Conservation (phyloP, 768 basidiomycete genomes). For the Neoboletus brunneissimus region DNA sequence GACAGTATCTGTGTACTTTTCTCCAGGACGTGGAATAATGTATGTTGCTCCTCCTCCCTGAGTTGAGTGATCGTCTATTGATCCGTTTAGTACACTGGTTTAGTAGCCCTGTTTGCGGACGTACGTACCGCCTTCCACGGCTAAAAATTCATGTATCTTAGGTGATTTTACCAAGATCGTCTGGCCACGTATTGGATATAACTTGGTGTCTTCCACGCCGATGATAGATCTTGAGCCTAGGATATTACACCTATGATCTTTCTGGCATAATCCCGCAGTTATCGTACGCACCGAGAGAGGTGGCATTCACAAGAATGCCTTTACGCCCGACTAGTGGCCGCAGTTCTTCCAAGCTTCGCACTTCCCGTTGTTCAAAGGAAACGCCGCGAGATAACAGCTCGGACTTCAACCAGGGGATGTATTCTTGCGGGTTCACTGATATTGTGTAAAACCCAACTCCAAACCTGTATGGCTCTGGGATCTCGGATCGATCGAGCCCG, state of each 20-base stretch:
- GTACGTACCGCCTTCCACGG: constrained; percentile 25
- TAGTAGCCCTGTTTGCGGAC: background rate
- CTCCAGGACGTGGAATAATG: constrained; percentile 59
- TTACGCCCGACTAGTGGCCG: constrained; percentile 36
- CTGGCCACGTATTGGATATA: constrained; percentile 83
- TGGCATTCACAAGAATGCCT: constrained; percentile 54
- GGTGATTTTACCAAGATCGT: constrained; percentile 75
- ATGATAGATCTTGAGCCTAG: constrained; percentile 68
- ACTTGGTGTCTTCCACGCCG: constrained; percentile 73
- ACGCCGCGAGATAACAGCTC: constrained; percentile 40
- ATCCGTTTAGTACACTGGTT: background rate
- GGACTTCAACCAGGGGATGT: constrained; percentile 48
- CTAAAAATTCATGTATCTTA: constrained; percentile 43
- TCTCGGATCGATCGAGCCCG: constrained; percentile 30
- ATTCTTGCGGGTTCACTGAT: constrained; percentile 49
- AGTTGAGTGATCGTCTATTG: constrained; percentile 12
- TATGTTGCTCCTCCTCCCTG: constrained; percentile 42
- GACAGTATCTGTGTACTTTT: constrained; percentile 39
- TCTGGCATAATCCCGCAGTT: background rate
- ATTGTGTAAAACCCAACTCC: constrained; percentile 47
- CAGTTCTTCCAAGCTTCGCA: constrained; percentile 47
- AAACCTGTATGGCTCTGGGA: constrained; percentile 33
- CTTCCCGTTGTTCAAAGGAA: constrained; percentile 40
- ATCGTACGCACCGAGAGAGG: constrained; percentile 46
- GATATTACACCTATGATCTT: background rate